These are phyloP conservation scores for Amanita subjunquillea DNA, from an alignment of 768 basidiomycete species.

Conservation along the genomic window DNA sequence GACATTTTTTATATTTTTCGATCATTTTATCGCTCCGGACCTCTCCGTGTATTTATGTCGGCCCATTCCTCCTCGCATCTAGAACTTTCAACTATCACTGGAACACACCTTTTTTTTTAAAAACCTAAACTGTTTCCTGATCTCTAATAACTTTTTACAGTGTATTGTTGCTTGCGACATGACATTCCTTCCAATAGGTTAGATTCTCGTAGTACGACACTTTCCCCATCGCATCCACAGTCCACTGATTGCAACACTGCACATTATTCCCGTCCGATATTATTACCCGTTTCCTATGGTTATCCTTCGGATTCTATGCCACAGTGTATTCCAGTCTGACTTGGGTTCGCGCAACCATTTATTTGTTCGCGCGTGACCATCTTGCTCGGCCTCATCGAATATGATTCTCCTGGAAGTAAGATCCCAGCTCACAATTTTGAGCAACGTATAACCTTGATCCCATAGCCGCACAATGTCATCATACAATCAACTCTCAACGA, in stretches of 20 bases:
- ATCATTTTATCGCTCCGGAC: constrained; percentile 1
- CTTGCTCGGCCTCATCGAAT: not conserved
- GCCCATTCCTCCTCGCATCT: constrained; percentile 1
- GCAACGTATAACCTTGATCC: not conserved
- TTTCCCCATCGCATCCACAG: not conserved
- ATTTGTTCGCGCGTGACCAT: not conserved
- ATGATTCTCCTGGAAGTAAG: constrained; percentile 86
- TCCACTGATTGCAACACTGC: not conserved
- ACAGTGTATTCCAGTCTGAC: not conserved
- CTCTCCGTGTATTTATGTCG: constrained; percentile 7
- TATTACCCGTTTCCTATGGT: not conserved
- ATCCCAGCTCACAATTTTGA: not conserved
- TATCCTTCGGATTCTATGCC: not conserved
- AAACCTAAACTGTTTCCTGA: not conserved
- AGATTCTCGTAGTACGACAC: not conserved
- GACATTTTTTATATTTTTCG: constrained; percentile 5
- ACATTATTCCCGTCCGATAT: constrained; percentile 7
- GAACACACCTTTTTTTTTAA: not conserved
- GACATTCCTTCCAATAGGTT: constrained; percentile 3
- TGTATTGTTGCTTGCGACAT: constrained; percentile 5
- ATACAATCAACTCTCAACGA: constrained; percentile 85
- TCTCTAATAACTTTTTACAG: not conserved
- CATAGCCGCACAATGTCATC: constrained; percentile 83
- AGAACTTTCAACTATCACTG: constrained; percentile 1
- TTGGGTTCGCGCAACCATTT: not conserved